Conservation (phyloP, 768 basidiomycete species). For the Amanita exitialis region DNA sequence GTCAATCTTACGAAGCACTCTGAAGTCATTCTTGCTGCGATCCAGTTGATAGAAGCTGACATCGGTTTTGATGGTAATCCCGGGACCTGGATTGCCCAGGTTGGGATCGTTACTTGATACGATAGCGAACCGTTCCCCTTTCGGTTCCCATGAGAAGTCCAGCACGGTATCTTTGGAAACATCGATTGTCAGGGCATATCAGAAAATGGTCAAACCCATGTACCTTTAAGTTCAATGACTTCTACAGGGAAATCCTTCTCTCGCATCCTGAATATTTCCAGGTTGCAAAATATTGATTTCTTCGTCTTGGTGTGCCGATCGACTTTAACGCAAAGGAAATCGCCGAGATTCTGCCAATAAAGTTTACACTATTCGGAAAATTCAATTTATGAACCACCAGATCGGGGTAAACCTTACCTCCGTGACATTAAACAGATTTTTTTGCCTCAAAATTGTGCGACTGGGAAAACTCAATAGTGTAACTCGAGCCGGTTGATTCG, state of each 20-base stretch:
- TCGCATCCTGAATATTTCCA: constrained; percentile 94
- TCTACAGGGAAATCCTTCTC: constrained; percentile 98
- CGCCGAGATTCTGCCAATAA: constrained; percentile 97
- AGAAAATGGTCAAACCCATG: constrained; percentile 1
- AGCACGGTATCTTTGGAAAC: constrained; percentile 67
- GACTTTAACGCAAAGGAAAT: constrained; percentile 98
- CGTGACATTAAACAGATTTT: constrained; percentile 96
- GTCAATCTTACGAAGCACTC: constrained; percentile 57
- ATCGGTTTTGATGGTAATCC: constrained; percentile 92
- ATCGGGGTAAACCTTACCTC: constrained; percentile 39
- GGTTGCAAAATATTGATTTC: constrained; percentile 95
- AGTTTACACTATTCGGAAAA: constrained; percentile 73
- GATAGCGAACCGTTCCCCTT: constrained; percentile 91
- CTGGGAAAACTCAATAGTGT: constrained; percentile 87
- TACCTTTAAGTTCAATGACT: constrained; percentile 94
- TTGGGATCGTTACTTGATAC: constrained; percentile 93
- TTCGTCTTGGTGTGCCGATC: constrained; percentile 98
- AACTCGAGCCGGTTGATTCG: constrained; percentile 94
- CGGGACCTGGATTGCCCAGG: constrained; percentile 80
- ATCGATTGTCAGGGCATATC: background rate
- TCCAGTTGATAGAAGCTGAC: constrained; percentile 95
- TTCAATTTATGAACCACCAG: background rate
- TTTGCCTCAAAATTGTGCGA: constrained; percentile 76
- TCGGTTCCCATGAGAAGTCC: constrained; percentile 99
- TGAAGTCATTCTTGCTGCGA: constrained; percentile 89